These are phyloP conservation scores for Didymella pinodella DNA, from an alignment of 2,329 filamentous ascomycete species.

Conservation along the genomic window DNA sequence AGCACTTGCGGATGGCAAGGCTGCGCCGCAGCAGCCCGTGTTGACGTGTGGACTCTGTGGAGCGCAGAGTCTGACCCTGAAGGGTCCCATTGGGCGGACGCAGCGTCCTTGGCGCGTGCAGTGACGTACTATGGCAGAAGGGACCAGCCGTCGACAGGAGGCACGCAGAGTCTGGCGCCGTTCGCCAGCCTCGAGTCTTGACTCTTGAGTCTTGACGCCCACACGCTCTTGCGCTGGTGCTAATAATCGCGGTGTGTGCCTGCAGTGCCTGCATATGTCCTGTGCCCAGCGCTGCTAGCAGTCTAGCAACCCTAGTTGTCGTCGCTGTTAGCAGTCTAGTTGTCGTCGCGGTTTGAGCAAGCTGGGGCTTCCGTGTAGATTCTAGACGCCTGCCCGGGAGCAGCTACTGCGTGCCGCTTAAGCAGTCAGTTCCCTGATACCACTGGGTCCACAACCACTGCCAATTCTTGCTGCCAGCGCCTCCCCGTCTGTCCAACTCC, in stretches of 20 bases:
- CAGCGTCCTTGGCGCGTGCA: background rate
- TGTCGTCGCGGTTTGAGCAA: background rate
- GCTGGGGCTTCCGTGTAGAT: background rate
- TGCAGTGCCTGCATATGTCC: conserved; percentile 6
- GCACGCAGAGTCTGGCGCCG: conserved; percentile 10
- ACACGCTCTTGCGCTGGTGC: background rate
- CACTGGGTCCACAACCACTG: conserved; percentile 18
- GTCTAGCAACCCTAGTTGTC: background rate
- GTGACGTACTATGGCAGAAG: conserved; percentile 13
- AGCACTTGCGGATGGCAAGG: background rate
- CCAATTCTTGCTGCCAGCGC: conserved; percentile 19
- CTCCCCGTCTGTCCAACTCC: conserved; percentile 10
- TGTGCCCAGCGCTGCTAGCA: background rate
- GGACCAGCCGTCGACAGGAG: conserved; percentile 6
- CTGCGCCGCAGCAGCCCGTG: background rate
- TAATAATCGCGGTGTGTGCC: conserved; percentile 10
- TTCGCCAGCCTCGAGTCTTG: background rate
- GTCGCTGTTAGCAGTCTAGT: background rate
- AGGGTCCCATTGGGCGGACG: background rate
- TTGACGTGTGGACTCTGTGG: background rate
- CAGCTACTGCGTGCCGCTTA: conserved; percentile 13
- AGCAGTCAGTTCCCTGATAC: conserved; percentile 12
- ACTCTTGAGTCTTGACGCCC: background rate
- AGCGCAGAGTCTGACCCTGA: conserved; percentile 1
- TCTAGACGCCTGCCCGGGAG: conserved; percentile 8